Evolutionary conservation across 176 grass and related monocot genomes (phyloP), one percentile per base, ranked within the genome.

Genomic region (Triticum turgidum): DNA sequence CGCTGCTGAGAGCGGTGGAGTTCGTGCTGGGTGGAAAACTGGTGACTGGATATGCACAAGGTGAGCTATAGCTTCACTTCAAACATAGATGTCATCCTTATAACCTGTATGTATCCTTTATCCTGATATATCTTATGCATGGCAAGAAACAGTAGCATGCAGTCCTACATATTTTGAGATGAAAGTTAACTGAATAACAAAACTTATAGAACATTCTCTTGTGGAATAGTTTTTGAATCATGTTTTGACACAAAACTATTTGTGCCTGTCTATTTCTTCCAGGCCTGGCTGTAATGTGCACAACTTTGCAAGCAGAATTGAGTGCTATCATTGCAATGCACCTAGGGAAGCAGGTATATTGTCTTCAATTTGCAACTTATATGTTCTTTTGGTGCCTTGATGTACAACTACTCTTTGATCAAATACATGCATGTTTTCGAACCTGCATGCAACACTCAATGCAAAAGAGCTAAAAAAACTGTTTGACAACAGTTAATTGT

Each of bases 31-130:
- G 45, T 95, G 93, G 93, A 95, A 95, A 70, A 2, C 92, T 7
- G 97, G 97, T 10, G 97, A 99, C 37, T 99, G 97, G 97, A 96
- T 92, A 45, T 99, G 97, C 76, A 30, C 92, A 82, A 99, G 94
- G 97, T 94, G 79, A 73, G 44, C 79, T 76, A 80, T 80, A 80
- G 13, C 64, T 85, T 59, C 6, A 15, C 15, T 86, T 83, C 41
- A 9, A 73, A 15, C 49, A 11, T 67, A 74, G 35, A 67, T 80
- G 30, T 9, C 29, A 74, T 3, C 44, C 22, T 49, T 76, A 51
- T 3, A 30, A 30, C 24, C 24, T 30, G 9, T 51, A 29, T 76
- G 72, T 18, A 29, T 76, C 4, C 21, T 42, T 34, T 58, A 27
- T 86, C 17, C 24, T 25, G 56, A 76, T 33, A 32, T 33, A 32